Conservation (phyloP, 768 basidiomycete genomes). For the Podaxis sp. region DNA sequence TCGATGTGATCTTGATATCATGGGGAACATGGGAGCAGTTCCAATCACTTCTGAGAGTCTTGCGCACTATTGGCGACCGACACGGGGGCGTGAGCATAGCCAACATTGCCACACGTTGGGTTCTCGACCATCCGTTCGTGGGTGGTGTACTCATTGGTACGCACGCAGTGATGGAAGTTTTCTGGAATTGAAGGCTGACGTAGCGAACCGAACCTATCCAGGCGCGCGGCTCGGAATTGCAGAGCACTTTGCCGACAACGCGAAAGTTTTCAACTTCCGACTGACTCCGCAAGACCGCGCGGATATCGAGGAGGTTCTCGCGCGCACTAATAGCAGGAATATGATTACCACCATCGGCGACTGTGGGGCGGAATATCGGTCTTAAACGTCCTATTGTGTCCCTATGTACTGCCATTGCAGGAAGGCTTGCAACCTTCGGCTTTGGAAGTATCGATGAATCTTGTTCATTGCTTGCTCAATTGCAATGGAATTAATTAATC, state of each 20-base stretch:
- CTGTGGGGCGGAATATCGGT: conserved; percentile 79
- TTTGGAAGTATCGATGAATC: not conserved
- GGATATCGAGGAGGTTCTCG: conserved; percentile 61
- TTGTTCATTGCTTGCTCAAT: not conserved
- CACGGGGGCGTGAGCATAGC: conserved; percentile 68
- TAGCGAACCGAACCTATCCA: conserved; percentile 25
- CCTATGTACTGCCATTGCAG: not conserved
- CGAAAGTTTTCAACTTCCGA: conserved; percentile 54
- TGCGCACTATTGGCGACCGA: conserved; percentile 61
- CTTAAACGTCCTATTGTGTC: not conserved
- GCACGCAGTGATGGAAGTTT: conserved; percentile 12
- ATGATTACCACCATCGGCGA: conserved; percentile 73
- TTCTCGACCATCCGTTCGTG: conserved; percentile 71
- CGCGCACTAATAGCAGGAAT: conserved; percentile 53
- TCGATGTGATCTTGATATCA: conserved; percentile 73
- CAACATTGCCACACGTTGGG: conserved; percentile 79
- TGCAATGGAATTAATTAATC: not conserved
- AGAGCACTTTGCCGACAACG: conserved; percentile 70
- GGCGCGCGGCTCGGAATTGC: conserved; percentile 73
- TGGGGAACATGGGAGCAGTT: conserved; percentile 80
- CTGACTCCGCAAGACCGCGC: conserved; percentile 55
- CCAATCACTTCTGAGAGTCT: conserved; percentile 55
- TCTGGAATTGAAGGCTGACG: not conserved
- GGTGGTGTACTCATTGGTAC: conserved; percentile 76
- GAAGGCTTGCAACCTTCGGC: too few species aligned